phyloP scores from a whole-genome alignment of 2,329 filamentous ascomycete genomes.

The Fusarium staphyleae region DNA sequence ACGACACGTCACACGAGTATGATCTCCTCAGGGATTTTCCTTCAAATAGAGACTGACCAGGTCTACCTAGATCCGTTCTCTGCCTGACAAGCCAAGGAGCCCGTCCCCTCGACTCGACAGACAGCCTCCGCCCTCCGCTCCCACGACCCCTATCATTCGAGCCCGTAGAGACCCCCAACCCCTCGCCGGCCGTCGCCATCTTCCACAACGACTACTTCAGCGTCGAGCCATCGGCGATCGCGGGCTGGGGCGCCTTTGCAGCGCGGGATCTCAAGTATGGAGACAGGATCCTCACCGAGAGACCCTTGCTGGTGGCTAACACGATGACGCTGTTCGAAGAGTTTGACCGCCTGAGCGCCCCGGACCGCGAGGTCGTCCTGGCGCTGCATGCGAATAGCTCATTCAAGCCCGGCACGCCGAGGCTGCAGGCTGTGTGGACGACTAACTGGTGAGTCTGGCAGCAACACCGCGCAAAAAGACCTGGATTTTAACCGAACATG shows the following conservation, averaged over 20 bases:
- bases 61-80: constrained; percentile 20
- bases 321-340: constrained; percentile 42
- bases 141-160: constrained; percentile 18
- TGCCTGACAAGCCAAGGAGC: constrained; percentile 20
- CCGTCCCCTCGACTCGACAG: constrained; percentile 8
- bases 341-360: constrained; percentile 46
- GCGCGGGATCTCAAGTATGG: constrained; percentile 46
- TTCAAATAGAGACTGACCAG: not conserved
- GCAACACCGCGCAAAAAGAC: no score
- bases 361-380: constrained; percentile 45
- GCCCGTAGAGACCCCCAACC: constrained; percentile 12
- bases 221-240: constrained; percentile 50
- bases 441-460: constrained; percentile 55
- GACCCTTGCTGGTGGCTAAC: constrained; percentile 50
- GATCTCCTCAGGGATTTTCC: not conserved
- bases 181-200: constrained; percentile 5
- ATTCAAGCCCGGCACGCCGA: constrained; percentile 39
- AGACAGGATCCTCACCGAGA: constrained; percentile 55
- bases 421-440: constrained; percentile 50
- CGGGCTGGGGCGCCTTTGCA: constrained; percentile 59
- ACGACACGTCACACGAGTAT: constrained; percentile 35
- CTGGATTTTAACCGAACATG: no score
- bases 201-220: constrained; percentile 52
- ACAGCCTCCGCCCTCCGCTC: constrained; percentile 10
- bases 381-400: constrained; percentile 49